These are phyloP conservation scores for Discostella stelligeroides DNA, from an alignment of 108 stramenopile species.

Conservation along the genomic window DNA sequence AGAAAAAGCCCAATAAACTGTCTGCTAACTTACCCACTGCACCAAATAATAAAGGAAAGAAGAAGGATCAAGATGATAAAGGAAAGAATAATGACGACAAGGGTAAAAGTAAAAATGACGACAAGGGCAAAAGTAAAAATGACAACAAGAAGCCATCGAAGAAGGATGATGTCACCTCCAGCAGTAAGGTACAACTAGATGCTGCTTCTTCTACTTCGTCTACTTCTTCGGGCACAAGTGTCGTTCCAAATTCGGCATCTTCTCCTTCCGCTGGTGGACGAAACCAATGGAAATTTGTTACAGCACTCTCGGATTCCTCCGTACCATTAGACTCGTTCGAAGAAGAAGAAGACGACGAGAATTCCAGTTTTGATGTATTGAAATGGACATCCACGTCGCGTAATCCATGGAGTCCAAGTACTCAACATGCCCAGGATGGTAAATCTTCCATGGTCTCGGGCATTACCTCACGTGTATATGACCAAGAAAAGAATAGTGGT, in stretches of 20 bases:
- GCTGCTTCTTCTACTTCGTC: no score
- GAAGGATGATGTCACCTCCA: background rate
- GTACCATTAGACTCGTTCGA: conserved; percentile 33
- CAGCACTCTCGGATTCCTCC: background rate
- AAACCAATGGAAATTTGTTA: conserved; percentile 7
- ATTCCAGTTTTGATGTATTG: background rate
- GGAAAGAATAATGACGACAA: background rate
- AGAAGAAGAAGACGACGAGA: background rate
- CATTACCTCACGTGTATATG: background rate
- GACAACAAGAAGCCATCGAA: conserved; percentile 1
- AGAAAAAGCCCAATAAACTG: background rate
- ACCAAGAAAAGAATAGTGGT: no score
- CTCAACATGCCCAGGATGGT: conserved; percentile 14
- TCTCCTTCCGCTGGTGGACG: background rate
- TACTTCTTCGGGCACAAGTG: background rate
- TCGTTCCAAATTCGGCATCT: background rate
- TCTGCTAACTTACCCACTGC: background rate
- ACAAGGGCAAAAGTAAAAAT: background rate
- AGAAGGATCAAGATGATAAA: background rate
- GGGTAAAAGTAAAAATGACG: conserved; percentile 6
- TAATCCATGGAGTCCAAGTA: conserved; percentile 12
- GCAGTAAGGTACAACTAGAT: no score
- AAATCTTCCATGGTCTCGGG: conserved; percentile 18
- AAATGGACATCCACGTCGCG: background rate
- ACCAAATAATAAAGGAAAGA: background rate